Percentiles rank a stretch among this genome's conserved stretches.
Evolutionary conservation across 2,329 filamentous ascomycete genomes (phyloP).

Genomic region (Microthyrium microscopicum): DNA sequence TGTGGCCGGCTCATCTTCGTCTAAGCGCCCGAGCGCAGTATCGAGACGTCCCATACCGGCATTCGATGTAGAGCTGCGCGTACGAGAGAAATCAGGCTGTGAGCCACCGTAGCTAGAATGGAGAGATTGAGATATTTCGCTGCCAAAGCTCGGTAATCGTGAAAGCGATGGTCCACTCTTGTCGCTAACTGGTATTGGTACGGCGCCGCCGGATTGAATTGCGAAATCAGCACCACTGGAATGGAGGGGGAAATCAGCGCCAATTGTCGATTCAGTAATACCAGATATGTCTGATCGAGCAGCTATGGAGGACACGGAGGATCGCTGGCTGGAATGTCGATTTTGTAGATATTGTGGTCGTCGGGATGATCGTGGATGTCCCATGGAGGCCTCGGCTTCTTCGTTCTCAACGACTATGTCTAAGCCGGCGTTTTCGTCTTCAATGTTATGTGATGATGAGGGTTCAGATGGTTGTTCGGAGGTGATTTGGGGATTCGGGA

Average conservation of each 20-base stretch:
- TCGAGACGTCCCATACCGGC: constrained; percentile 11
- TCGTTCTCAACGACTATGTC: too few relatives aligned
- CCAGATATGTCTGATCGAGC: constrained; percentile 36
- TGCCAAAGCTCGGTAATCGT: constrained; percentile 71
- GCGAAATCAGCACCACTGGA: constrained; percentile 76
- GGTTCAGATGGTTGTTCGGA: too few relatives aligned
- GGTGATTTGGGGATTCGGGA: too few relatives aligned
- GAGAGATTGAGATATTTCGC: constrained; percentile 62
- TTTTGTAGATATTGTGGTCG: constrained; percentile 39
- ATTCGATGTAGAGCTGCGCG: constrained; percentile 21
- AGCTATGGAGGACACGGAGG: constrained; percentile 39
- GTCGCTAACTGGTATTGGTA: constrained; percentile 27
- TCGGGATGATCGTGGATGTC: constrained; percentile 17
- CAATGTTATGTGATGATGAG: too few relatives aligned
- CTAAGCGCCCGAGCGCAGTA: constrained; percentile 34
- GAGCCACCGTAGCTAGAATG: constrained; percentile 28
- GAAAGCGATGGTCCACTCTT: constrained; percentile 37
- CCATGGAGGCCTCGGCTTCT: constrained; percentile 6
- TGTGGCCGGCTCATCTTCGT: constrained; percentile 52
- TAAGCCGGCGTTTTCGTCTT: too few relatives aligned
- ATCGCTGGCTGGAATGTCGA: constrained; percentile 39
- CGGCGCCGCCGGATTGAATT: constrained; percentile 63
- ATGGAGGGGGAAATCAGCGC: constrained; percentile 67
- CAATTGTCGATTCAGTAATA: constrained; percentile 59
- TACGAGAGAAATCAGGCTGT: constrained; percentile 23